Base-by-base conservation (phyloP, 2,329 filamentous ascomycete genomes). In the Paecilomyces fulvus region DNA sequence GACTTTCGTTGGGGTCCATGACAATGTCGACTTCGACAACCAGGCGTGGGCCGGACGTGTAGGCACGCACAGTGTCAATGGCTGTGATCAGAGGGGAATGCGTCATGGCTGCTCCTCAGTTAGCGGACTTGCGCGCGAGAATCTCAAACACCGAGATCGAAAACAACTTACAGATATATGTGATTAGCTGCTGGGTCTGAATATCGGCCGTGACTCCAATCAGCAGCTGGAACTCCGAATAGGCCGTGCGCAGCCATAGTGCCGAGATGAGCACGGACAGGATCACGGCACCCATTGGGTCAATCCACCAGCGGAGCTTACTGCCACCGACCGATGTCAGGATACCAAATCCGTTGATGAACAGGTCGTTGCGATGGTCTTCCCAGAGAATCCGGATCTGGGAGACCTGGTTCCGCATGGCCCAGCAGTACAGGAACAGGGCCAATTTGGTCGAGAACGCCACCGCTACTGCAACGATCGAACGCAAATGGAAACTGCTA, bases 21-120 rank as follows among this genome's bases (percentile, higher is more conserved):
- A 97, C 92, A 55, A 97, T 85, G 69, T 99, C 94, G 37, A 97
- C 90, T 77, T 99, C 94, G 63, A 95, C 92, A 62, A 97, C 91
- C 50, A 96, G 83, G 20, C 92, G 83, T 0, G 92, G 84, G 0
- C 92, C 92, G 6, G 86, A 90, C 74, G 96, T 92, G 75, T 96
- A 97, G 0, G 92, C 90, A 53, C 94, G 85, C 3, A 97, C 94
- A 1, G 94, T 99, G 72, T 99, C 94, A 70, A 99, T 95, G 65
- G 90, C 89, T 55, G 80, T 80, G 68, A 99, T 90, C 31, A 80
- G 74, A 0, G 88, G 83, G 31, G 89, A 92, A 76, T 97, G 94
- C 8, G 92, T 97, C 77, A 97, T 86, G 43, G 83, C 80, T 81
- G 58, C 52, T 30, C 10, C 49, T 58, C 55, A 58, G 54, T 56